A percentile compares a stretch with the other conserved stretches of the same genome.
These are phyloP conservation scores for Fusarium sp. DNA, from an alignment of 2,329 filamentous ascomycete species.

Conservation along the genomic window DNA sequence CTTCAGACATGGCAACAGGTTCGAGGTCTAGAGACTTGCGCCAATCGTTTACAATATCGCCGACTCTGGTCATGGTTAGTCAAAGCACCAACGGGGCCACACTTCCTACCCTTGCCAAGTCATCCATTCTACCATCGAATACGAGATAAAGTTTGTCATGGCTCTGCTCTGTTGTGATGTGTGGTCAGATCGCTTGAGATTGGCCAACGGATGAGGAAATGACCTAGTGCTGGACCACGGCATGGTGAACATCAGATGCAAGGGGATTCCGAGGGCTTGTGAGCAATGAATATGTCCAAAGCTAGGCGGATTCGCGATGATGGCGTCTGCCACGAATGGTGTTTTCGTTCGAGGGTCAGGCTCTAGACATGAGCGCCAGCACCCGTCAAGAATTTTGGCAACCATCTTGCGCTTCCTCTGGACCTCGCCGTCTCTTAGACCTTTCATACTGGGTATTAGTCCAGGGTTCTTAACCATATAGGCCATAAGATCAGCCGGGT, in stretches of 20 bases:
- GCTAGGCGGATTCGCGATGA: conserved; percentile 53
- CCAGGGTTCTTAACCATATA: conserved; percentile 52
- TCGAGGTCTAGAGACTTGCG: not conserved
- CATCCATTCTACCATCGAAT: conserved; percentile 80
- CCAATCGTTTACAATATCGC: conserved; percentile 32
- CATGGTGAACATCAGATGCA: conserved; percentile 57
- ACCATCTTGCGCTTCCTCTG: conserved; percentile 47
- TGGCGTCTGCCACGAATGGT: conserved; percentile 65
- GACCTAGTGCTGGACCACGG: conserved; percentile 81
- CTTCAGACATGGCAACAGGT: conserved; percentile 60
- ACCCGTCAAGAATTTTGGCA: conserved; percentile 49
- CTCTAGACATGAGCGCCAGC: conserved; percentile 49
- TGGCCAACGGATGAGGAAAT: conserved; percentile 81
- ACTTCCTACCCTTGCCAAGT: conserved; percentile 77
- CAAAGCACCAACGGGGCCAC: not conserved
- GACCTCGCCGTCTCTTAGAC: conserved; percentile 48
- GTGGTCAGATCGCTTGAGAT: conserved; percentile 67
- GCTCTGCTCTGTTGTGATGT: no score
- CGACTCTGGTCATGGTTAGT: not conserved
- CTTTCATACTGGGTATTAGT: conserved; percentile 48
- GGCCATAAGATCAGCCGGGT: conserved; percentile 54
- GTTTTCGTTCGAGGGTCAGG: conserved; percentile 1
- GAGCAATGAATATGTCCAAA: conserved; percentile 32
- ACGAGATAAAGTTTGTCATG: conserved; percentile 75
- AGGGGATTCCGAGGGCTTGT: conserved; percentile 18